These are phyloP conservation scores for Sphaerostilbella broomeana DNA, from an alignment of 2,329 filamentous ascomycete species.

Conservation along the genomic window DNA sequence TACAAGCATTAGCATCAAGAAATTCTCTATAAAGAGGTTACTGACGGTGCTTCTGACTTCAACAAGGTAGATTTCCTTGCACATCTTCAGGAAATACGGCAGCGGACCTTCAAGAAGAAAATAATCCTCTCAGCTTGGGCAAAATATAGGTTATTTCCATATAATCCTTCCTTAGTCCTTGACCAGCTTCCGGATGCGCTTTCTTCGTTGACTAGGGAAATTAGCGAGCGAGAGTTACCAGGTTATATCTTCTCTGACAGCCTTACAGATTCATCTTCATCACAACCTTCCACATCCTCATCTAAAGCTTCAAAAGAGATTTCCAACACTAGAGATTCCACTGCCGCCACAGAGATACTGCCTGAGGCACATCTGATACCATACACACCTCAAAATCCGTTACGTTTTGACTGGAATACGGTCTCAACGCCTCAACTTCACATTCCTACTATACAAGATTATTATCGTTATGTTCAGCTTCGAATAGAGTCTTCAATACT, in stretches of 20 bases:
- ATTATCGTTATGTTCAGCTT: not conserved
- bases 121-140: not conserved
- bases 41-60: not conserved
- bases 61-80: not conserved
- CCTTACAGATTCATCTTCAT: no score
- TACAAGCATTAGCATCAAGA: conserved; percentile 1
- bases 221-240: not conserved
- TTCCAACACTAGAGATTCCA: not conserved
- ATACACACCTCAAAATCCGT: not conserved
- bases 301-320: not conserved
- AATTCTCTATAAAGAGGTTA: not conserved
- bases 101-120: not conserved
- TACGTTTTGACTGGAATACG: not conserved
- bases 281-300: not conserved
- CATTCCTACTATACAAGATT: not conserved
- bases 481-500: not conserved
- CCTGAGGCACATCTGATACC: not conserved
- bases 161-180: not conserved
- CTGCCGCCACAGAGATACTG: not conserved
- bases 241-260: no score
- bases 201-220: not conserved
- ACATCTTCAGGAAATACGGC: not conserved
- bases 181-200: not conserved
- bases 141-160: not conserved
- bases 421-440: not conserved